These are phyloP conservation scores for Drosera capensis DNA, from an alignment of 148 eudicot genomes.

Conservation along the genomic window DNA sequence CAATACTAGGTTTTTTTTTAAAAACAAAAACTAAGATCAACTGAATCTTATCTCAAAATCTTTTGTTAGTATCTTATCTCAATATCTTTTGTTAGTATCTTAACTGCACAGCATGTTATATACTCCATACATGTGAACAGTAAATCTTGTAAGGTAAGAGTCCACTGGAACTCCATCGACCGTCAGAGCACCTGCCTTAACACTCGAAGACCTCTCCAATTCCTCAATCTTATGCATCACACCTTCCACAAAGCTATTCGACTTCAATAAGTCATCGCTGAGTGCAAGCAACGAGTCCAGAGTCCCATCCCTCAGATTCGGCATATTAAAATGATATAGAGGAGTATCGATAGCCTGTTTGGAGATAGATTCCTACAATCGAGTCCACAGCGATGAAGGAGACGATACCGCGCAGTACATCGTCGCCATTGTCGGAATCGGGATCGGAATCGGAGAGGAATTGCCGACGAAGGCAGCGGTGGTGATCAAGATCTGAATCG, in stretches of 20 bases:
- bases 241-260: conserved; percentile 72
- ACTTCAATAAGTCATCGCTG: conserved; percentile 83
- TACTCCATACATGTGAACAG: no score
- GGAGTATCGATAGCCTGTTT: conserved; percentile 76
- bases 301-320: conserved; percentile 89
- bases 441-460: no score
- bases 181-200: conserved; percentile 55
- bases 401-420: conserved; percentile 67
- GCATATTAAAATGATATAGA: conserved; percentile 83
- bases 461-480: no score
- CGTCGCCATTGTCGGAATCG: conserved; percentile 76
- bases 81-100: no score
- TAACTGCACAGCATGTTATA: no score
- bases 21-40: no score
- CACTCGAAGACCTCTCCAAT: conserved; percentile 69
- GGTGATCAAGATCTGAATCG: no score
- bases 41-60: no score
- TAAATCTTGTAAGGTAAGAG: conserved; percentile 79
- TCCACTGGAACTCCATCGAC: conserved; percentile 96
- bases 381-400: conserved; percentile 50
- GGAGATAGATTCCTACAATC: conserved; percentile 76
- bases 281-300: conserved; percentile 74
- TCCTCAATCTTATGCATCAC: conserved; percentile 94
- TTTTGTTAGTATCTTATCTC: no score
- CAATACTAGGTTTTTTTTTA: no score